Evolutionary conservation across 176 grass and related monocot species (phyloP).

Genomic region (Triticum urartu): DNA sequence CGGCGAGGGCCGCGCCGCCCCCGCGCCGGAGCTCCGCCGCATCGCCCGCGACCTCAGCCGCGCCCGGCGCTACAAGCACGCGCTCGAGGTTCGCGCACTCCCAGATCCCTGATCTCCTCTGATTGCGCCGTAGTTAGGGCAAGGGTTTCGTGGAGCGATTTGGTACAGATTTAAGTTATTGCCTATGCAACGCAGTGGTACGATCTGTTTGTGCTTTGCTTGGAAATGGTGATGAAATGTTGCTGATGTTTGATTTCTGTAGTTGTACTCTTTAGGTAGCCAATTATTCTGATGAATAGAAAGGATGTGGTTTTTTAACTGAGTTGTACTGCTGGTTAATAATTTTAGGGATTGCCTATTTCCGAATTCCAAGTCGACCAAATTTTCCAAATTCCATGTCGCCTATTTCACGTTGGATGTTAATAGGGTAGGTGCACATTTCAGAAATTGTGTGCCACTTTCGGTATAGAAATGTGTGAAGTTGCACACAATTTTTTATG

Average conservation of each 20-base stretch:
- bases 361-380: neutral
- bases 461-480: neutral
- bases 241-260: neutral
- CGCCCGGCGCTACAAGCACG: constrained; percentile 73
- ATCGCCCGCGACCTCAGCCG: constrained; percentile 65
- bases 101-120: neutral
- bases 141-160: neutral
- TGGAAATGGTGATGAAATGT: constrained; percentile 15
- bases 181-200: neutral
- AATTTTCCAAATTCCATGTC: no score
- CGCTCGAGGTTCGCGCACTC: constrained; percentile 61
- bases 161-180: neutral
- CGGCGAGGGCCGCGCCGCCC: constrained; percentile 48
- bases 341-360: neutral
- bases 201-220: neutral
- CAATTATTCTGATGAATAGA: neutral
- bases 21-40: constrained; percentile 47
- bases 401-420: no score
- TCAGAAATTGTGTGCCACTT: neutral
- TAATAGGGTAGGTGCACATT: neutral
- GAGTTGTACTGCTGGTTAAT: neutral
- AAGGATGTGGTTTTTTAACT: neutral
- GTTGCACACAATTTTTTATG: neutral
- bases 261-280: neutral
- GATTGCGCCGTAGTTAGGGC: neutral